These are phyloP conservation scores for Cordyceps fumosorosea DNA, from an alignment of 2,329 filamentous ascomycete species.

Conservation along the genomic window DNA sequence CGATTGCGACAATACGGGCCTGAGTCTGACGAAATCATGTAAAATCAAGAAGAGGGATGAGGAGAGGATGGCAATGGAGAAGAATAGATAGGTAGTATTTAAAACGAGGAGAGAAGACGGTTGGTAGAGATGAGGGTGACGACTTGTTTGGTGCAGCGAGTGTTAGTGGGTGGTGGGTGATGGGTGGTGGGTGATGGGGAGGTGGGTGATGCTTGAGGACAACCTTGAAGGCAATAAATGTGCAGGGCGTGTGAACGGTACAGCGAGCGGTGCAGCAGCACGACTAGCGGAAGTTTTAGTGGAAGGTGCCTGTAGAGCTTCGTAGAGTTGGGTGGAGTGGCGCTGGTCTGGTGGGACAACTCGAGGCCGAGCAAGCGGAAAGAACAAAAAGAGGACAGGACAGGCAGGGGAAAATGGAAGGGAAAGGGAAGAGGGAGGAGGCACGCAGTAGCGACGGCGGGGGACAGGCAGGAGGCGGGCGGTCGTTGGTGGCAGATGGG, in stretches of 20 bases:
- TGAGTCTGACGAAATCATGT: conserved; percentile 40
- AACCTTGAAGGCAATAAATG: no score
- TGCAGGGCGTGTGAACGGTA: no score
- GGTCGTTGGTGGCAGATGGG: conserved; percentile 11
- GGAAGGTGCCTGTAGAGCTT: no score
- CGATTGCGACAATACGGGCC: conserved; percentile 31
- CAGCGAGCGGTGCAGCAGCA: no score
- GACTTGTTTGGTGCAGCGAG: conserved; percentile 8
- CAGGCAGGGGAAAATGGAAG: neutral
- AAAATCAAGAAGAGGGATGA: conserved; percentile 26
- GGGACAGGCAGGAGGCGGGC: conserved; percentile 22
- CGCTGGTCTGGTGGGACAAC: no score
- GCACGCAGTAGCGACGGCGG: conserved; percentile 13
- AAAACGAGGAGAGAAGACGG: conserved; percentile 9
- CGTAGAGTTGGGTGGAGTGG: no score
- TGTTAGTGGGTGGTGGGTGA: neutral
- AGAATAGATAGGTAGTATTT: conserved; percentile 6
- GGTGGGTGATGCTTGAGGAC: neutral
- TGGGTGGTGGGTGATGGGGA: neutral
- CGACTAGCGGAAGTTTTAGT: no score
- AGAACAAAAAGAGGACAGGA: neutral
- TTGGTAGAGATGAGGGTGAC: conserved; percentile 9
- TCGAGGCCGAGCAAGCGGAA: neutral
- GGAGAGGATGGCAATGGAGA: conserved; percentile 11
- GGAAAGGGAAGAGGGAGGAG: neutral